phyloP scores from a whole-genome alignment of 306 rosid species.

The Oxytropis ochrocephala region DNA sequence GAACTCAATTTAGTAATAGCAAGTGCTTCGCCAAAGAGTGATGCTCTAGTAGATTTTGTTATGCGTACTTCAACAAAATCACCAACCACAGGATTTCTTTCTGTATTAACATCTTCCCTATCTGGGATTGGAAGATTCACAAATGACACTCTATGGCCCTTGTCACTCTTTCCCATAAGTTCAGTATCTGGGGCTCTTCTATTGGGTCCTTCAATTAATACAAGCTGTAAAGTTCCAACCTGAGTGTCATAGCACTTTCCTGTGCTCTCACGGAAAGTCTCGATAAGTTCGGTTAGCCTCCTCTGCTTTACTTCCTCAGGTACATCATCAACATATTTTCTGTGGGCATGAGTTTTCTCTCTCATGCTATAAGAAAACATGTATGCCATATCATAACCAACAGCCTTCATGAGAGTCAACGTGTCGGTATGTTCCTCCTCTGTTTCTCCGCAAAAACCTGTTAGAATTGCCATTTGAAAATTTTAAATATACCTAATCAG shows the following conservation, averaged over 20 bases:
- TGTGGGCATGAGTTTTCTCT: slow-evolving; percentile 94
- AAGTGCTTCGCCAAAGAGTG: slow-evolving; percentile 74
- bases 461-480: slow-evolving; percentile 29
- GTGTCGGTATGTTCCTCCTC: slow-evolving; percentile 86
- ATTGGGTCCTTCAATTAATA: slow-evolving; percentile 92
- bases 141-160: slow-evolving; percentile 80
- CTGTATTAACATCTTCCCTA: slow-evolving; percentile 43
- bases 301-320: slow-evolving; percentile 88
- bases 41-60: slow-evolving; percentile 75
- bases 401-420: slow-evolving; percentile 56
- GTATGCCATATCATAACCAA: slow-evolving; percentile 91
- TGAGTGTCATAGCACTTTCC: slow-evolving; percentile 76
- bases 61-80: slow-evolving; percentile 84
- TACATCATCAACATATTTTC: slow-evolving; percentile 80
- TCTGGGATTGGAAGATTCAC: slow-evolving; percentile 47
- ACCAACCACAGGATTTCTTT: slow-evolving; percentile 63
- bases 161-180: slow-evolving; percentile 90
- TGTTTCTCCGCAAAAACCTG: slow-evolving; percentile 95
- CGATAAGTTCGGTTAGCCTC: slow-evolving; percentile 83
- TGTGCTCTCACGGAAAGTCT: slow-evolving; percentile 80
- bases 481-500: not conserved
- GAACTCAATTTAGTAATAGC: slow-evolving; percentile 68
- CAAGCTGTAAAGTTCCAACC: slow-evolving; percentile 73
- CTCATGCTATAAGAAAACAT: slow-evolving; percentile 99
- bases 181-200: slow-evolving; percentile 85